Evolutionary conservation across 202 grass and related monocot genomes (phyloP).

Genomic region (Dendrocalamus latiflorus): DNA sequence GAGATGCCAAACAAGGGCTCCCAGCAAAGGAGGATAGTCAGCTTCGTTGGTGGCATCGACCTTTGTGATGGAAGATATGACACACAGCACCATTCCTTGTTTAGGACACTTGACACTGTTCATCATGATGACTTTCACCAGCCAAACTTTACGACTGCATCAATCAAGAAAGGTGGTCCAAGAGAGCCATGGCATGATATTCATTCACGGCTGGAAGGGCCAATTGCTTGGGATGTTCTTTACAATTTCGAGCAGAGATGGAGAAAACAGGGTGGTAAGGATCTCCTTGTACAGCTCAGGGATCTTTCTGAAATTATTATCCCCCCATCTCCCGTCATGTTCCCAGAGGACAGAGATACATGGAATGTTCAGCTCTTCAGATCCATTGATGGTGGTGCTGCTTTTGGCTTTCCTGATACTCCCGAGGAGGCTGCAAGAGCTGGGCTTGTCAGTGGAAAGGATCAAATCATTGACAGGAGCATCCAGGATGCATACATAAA

Average conservation of each 20-base stretch:
- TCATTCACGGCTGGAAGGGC: constrained; percentile 76
- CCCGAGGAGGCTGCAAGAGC: constrained; percentile 83
- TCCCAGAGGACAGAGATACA: constrained; percentile 68
- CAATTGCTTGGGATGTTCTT: constrained; percentile 93
- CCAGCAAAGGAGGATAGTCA: constrained; percentile 82
- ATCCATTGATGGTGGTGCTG: constrained; percentile 95
- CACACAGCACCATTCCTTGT: constrained; percentile 85
- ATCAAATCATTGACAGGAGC: constrained; percentile 95
- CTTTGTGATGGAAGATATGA: constrained; percentile 97
- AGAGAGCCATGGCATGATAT: constrained; percentile 99
- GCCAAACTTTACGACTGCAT: constrained; percentile 59
- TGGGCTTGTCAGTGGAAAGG: constrained; percentile 92
- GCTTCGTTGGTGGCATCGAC: constrained; percentile 89
- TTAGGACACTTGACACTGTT: constrained; percentile 75
- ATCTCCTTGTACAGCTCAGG: constrained; percentile 68
- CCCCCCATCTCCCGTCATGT: constrained; percentile 80
- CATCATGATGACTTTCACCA: constrained; percentile 98
- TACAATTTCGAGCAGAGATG: constrained; percentile 99
- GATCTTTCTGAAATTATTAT: constrained; percentile 82
- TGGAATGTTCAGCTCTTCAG: constrained; percentile 98
- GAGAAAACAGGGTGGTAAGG: constrained; percentile 90
- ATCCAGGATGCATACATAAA: constrained; percentile 96
- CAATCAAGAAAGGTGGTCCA: constrained; percentile 75
- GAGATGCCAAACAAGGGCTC: constrained; percentile 72
- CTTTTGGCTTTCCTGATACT: constrained; percentile 89